Evolutionary conservation across 2,329 filamentous ascomycete genomes (phyloP), one percentile per base, ranked within the genome.

Genomic region (Fulvia fulva): DNA sequence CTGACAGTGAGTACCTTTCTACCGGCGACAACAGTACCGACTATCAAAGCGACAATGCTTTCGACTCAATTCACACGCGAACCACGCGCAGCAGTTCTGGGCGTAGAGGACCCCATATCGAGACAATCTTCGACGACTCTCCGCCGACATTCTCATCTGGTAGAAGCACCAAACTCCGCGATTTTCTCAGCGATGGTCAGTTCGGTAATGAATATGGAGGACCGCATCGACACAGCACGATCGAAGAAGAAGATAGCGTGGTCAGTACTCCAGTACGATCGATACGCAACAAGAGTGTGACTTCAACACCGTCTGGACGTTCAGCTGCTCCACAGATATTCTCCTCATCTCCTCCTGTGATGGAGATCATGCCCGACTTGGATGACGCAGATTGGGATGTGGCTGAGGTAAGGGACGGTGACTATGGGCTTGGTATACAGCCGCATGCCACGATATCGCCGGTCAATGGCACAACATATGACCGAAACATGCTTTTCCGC

Each of bases 41-140:
- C 70, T 85, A 87, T 68, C 87, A 86, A 74, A 91, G 88, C 71
- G 89, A 92, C 67, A 89, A 85, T 19, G 80, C 88, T 56, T 91
- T 86, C 73, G 89, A 92, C 76, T 91, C 89, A 28, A 75, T 91
- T 65, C 86, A 87, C 54, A 91, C 89, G 16, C 80, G 83, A 59
- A 86, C 83, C 41, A 90, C 88, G 9, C 81, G 83, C 61, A 87
- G 86, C 61, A 80, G 83, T 55, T 83, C 86, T 59, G 83, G 84
- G 32, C 81, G 85, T 49, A 85, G 90, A 69, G 88, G 87, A 26
- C 87, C 88, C 16, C 77, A 80, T 51, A 85, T 91, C 51, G 88
- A 91, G 68, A 89, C 85, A 23, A 89, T 91, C 78, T 92, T 91
- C 72, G 88, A 92, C 73, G 89, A 92, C 66, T 90, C 88, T 14